These are phyloP conservation scores for Aspergillus carlsbadensis DNA, from an alignment of 495 filamentous ascomycete species.

Conservation along the genomic window DNA sequence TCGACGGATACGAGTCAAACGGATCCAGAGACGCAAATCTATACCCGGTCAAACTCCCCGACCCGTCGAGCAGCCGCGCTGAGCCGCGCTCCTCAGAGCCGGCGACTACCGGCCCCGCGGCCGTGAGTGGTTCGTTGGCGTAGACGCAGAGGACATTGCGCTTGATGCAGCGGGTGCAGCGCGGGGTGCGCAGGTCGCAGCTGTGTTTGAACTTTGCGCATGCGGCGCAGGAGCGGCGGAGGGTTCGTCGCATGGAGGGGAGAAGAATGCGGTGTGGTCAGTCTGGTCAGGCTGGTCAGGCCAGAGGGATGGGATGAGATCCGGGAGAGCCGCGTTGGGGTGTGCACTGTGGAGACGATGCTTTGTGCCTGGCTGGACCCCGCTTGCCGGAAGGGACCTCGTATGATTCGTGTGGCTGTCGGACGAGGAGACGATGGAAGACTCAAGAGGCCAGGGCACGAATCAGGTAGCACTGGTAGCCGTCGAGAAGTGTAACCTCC, in stretches of 20 bases:
- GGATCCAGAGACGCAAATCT: slow-evolving; percentile 40
- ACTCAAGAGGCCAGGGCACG: too few species aligned
- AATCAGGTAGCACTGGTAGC: too few species aligned
- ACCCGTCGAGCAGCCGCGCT: slow-evolving; percentile 7
- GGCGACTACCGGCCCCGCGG: slow-evolving; percentile 14
- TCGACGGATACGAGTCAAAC: slow-evolving; percentile 51
- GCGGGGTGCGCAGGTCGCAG: slow-evolving; percentile 48
- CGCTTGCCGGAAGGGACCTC: too few species aligned
- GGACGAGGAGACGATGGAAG: too few species aligned
- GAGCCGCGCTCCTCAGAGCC: slow-evolving; percentile 7
- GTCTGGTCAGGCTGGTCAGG: not conserved
- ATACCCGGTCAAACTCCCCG: slow-evolving; percentile 15
- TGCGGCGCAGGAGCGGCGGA: slow-evolving; percentile 49
- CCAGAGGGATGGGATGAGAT: too few species aligned
- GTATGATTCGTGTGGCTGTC: too few species aligned
- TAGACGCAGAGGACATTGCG: slow-evolving; percentile 43
- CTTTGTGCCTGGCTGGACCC: too few species aligned
- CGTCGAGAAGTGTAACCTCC: too few species aligned
- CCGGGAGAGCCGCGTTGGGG: too few species aligned
- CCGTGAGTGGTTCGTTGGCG: slow-evolving; percentile 45
- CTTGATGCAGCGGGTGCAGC: slow-evolving; percentile 50
- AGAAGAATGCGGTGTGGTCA: not conserved
- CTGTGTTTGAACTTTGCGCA: slow-evolving; percentile 50
- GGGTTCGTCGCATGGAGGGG: slow-evolving; percentile 39
- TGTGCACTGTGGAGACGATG: too few species aligned